Conservation (phyloP, 768 basidiomycete genomes). For the Astraeus odoratus region DNA sequence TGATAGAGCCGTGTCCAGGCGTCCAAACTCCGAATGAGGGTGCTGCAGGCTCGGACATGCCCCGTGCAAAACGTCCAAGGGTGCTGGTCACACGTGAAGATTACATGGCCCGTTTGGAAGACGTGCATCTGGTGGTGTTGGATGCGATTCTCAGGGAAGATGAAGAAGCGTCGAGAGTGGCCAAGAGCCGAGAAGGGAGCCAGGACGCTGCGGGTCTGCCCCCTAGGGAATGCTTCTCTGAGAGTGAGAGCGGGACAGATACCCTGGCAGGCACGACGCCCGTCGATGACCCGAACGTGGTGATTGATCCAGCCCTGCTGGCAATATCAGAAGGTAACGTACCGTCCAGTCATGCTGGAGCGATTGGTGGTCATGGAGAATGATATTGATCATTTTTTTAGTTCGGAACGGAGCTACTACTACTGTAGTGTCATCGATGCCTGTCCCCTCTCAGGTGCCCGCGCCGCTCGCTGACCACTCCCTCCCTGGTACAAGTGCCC, state of each 20-base stretch:
- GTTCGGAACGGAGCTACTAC: neutral
- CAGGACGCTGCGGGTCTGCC: neutral
- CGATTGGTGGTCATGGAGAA: neutral
- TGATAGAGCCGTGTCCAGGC: too few relatives aligned
- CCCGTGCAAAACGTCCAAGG: neutral
- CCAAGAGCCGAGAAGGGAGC: neutral
- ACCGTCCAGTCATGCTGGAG: neutral
- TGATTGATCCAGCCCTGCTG: constrained; percentile 28
- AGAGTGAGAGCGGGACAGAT: too few relatives aligned
- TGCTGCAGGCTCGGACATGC: neutral
- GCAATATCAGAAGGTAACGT: constrained; percentile 15
- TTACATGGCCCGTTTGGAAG: constrained; percentile 18
- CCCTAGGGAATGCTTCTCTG: too few relatives aligned
- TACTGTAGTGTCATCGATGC: neutral
- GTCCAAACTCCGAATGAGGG: too few relatives aligned
- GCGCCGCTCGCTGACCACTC: neutral
- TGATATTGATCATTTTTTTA: neutral
- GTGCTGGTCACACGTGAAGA: constrained; percentile 4
- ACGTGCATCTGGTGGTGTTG: constrained; percentile 26
- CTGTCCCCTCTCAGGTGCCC: neutral
- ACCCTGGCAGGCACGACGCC: neutral
- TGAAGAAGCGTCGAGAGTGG: constrained; percentile 14
- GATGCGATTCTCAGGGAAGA: constrained; percentile 30
- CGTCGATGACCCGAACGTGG: constrained; percentile 11
- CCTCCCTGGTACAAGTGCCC: neutral